phyloP scores from a whole-genome alignment of 495 filamentous ascomycete genomes.

The Tuber borchii region DNA sequence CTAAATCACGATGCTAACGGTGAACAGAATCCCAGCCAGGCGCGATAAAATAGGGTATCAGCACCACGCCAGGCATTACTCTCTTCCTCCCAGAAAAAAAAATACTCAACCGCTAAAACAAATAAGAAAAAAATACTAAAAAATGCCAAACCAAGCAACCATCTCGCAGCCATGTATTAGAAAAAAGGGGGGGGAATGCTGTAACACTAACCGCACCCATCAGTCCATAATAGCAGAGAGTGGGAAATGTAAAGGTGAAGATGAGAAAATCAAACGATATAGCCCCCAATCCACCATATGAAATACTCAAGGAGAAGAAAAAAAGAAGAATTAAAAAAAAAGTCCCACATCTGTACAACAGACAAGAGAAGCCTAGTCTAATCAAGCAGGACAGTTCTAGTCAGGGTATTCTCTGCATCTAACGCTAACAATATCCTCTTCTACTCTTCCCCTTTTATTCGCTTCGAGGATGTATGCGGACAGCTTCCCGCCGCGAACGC shows the following conservation, averaged over 20 bases:
- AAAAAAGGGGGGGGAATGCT: neutral
- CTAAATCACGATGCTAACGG: neutral
- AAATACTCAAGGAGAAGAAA: neutral
- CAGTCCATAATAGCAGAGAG: neutral
- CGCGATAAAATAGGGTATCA: neutral
- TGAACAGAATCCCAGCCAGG: neutral
- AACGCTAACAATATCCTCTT: constrained; percentile 19
- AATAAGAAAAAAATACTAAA: neutral
- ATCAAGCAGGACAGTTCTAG: neutral
- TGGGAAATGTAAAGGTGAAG: neutral
- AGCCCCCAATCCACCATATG: neutral
- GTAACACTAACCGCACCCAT: neutral
- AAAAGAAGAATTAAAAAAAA: neutral
- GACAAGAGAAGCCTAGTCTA: neutral
- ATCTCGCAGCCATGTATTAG: neutral
- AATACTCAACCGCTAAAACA: neutral
- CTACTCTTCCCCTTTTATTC: constrained; percentile 9
- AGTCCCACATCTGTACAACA: neutral
- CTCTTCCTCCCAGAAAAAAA: neutral
- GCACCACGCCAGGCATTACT: neutral
- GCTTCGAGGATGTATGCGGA: constrained; percentile 60
- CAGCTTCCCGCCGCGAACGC: constrained; percentile 64
- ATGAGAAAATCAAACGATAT: neutral
- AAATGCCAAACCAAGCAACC: neutral
- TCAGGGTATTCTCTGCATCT: constrained; percentile 17